These are phyloP conservation scores for Verruconis gallopava DNA, from an alignment of 2,329 filamentous ascomycete species.

Conservation along the genomic window DNA sequence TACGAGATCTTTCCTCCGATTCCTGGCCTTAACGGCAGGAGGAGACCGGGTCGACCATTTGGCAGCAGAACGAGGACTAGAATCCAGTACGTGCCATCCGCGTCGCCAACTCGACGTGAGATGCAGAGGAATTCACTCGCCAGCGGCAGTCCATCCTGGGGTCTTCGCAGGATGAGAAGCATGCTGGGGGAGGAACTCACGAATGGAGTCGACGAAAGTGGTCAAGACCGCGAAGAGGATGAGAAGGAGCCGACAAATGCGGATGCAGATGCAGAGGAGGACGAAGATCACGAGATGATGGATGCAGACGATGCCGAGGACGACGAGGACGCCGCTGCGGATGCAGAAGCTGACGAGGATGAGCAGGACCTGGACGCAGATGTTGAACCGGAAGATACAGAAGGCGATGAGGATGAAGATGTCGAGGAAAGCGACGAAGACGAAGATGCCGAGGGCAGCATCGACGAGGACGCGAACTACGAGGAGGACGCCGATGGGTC, in stretches of 20 bases:
- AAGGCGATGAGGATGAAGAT: constrained; percentile 13
- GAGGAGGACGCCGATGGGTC: constrained; percentile 13
- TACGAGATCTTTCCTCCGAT: constrained; percentile 70
- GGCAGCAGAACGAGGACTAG: constrained; percentile 2
- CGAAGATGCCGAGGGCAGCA: constrained; percentile 17
- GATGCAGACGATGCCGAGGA: constrained; percentile 13
- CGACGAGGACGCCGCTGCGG: constrained; percentile 19
- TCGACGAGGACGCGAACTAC: constrained; percentile 17
- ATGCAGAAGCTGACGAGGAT: constrained; percentile 16
- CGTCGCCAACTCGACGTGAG: not conserved
- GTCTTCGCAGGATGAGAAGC: constrained; percentile 5
- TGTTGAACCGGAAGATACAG: constrained; percentile 13
- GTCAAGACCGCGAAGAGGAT: constrained; percentile 7
- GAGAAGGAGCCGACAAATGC: constrained; percentile 16
- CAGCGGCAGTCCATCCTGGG: constrained; percentile 4
- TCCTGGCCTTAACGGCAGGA: constrained; percentile 32
- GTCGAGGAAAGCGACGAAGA: constrained; percentile 17
- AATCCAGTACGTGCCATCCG: not conserved
- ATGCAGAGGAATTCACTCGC: not conserved
- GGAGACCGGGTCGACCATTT: constrained; percentile 11
- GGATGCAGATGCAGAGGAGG: constrained; percentile 20
- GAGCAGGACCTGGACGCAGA: constrained; percentile 7
- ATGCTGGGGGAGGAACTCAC: constrained; percentile 18
- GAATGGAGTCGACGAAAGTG: constrained; percentile 4
- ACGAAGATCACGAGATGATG: constrained; percentile 11